Evolutionary conservation across 306 rosid genomes (phyloP), one percentile per base, ranked within the genome.

Genomic region (Casuarina equisetifolia): DNA sequence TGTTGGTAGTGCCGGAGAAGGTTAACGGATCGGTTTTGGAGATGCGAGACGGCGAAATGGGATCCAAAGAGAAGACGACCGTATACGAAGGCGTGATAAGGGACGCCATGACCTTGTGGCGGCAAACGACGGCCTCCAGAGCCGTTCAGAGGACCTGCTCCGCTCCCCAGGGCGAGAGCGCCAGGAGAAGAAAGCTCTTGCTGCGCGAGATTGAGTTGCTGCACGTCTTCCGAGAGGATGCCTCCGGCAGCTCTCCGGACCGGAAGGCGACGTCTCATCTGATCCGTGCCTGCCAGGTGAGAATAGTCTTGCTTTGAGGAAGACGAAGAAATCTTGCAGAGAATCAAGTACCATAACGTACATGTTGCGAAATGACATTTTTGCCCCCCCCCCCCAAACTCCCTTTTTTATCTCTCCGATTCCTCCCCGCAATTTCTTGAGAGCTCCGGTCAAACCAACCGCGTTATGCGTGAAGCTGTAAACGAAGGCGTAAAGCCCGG

Each of bases 211-310:
- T 85, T 5, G 86, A 79, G 74, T 63, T 85, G 75, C 84, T 85
- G 40, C 88, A 82, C 67, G 78, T 82, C 49, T 82, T 76, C 44
- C 86, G 84, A n/a, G 84, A 71, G 35, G 80, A 73, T 11, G 79
- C 84, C 20, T 67, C 38, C 9, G 44, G 62, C 78, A 53, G 74
- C 42, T 62, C 75, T 75, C 67, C 80, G 79, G 88, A 82, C 17
- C 82, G 68, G 75, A 82, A 20, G 68, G 61, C 62, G 74, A 76
- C 45, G 68, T 72, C 81, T 9, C 83, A 53, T 9, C 73, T 85
- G 55, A 66, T 82, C 70, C 84, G 76, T 45, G 86, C 88, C 1
- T 69, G 62, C 70, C 88, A 79, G 86, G 88, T 85, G 55, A 76
- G 48, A 9, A 3, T 36, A 13, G 10, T 53, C 0, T 17, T 58